Conservation (phyloP, 2,329 filamentous ascomycete species). For the Colletotrichum sp. region DNA sequence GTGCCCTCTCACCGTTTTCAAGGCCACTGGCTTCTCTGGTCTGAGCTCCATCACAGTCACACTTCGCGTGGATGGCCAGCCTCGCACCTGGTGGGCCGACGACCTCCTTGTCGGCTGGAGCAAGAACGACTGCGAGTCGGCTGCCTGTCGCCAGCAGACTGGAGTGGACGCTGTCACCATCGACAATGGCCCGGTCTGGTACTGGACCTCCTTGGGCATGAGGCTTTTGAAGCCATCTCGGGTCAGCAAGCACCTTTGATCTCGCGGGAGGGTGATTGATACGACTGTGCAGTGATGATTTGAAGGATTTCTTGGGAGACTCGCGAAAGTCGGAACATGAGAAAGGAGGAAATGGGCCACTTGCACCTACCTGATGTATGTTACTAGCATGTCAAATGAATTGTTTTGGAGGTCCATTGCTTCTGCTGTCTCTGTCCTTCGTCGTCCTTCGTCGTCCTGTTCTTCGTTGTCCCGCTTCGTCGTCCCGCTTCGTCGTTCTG, state of each 20-base stretch:
- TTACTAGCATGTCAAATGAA: constrained; percentile 17
- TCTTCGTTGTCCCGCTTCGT: background rate
- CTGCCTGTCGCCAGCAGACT: constrained; percentile 34
- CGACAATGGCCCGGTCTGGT: background rate
- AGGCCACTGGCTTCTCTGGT: constrained; percentile 41
- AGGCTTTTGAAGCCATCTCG: constrained; percentile 7
- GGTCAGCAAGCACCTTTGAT: background rate
- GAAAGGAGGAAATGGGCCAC: constrained; percentile 13
- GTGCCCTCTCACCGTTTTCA: constrained; percentile 39
- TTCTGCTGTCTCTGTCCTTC: background rate
- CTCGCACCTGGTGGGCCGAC: constrained; percentile 47
- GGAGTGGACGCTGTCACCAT: background rate
- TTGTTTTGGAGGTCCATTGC: constrained; percentile 13
- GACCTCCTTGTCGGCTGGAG: constrained; percentile 45
- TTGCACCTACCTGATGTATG: constrained; percentile 12
- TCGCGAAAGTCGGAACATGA: background rate
- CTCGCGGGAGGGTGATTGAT: background rate
- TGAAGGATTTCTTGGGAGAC: constrained; percentile 18
- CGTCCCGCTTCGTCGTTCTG: background rate
- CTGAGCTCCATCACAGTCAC: constrained; percentile 44
- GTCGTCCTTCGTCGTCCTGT: background rate
- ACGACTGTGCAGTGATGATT: background rate
- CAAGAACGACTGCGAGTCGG: constrained; percentile 44
- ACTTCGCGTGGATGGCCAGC: constrained; percentile 39
- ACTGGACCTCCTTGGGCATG: constrained; percentile 1